These are phyloP conservation scores for Sophora flavescens DNA, from an alignment of 306 rosid species.

Conservation along the genomic window DNA sequence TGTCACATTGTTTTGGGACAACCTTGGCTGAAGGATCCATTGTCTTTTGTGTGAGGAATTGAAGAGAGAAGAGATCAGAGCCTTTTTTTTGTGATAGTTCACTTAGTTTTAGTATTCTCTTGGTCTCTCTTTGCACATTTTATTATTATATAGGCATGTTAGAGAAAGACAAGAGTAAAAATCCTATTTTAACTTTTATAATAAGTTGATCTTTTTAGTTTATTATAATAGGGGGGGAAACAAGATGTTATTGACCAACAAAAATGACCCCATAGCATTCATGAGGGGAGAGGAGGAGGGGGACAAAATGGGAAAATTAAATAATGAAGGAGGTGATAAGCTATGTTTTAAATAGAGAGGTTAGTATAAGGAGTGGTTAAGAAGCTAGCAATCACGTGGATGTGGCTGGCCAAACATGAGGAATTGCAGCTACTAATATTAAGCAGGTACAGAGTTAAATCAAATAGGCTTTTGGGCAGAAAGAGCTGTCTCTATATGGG, in stretches of 20 bases:
- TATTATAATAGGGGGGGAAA: background rate
- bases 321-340: constrained; percentile 1
- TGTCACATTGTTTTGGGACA: constrained; percentile 50
- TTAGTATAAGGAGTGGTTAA: constrained; percentile 28
- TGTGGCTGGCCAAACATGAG: constrained; percentile 36
- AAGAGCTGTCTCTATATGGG: background rate
- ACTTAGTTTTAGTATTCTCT: constrained; percentile 30
- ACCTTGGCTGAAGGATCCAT: constrained; percentile 63
- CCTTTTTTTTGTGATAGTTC: background rate
- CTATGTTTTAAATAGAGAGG: constrained; percentile 35
- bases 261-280: constrained; percentile 50
- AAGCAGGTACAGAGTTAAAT: constrained; percentile 4
- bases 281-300: constrained; percentile 32
- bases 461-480: background rate
- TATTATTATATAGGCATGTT: constrained; percentile 34
- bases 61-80: constrained; percentile 31
- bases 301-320: constrained; percentile 35
- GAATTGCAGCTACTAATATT: constrained; percentile 31
- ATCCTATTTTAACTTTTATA: constrained; percentile 15
- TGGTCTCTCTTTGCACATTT: constrained; percentile 3
- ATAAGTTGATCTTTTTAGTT: background rate
- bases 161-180: constrained; percentile 10
- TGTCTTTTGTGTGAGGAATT: constrained; percentile 25
- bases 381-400: constrained; percentile 41
- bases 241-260: background rate